Evolutionary conservation across 2,329 filamentous ascomycete species (phyloP), one percentile per base, ranked within the genome.

Genomic region (Ceratocystis variospora): DNA sequence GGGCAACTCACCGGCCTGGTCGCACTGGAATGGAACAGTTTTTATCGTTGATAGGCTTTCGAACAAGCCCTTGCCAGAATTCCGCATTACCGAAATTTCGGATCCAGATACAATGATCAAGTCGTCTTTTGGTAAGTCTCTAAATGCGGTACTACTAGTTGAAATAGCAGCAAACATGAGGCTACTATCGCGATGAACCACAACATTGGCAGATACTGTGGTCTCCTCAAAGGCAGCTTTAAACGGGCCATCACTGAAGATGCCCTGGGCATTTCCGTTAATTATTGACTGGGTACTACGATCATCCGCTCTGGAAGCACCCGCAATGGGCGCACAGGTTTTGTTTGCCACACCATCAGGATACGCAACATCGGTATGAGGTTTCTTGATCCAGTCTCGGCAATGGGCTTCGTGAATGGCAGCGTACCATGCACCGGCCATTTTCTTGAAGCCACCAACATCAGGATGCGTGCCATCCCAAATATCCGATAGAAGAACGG

Each of bases 381-480:
- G 68, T 1, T 41, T 22, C 6, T 68, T 64, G 19, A 72, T 46
- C 65, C 68, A 68, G 37, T 61, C 69, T 2, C 53, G 46, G 7
- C 68, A 68, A 19, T 68, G 59, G 6, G 73, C 73, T 45, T 72
- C 70, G 64, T 70, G 68, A 62, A 76, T 71, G 25, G 72, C 71
- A 0, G 59, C 66, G 64, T 72, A 72, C 75, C 75, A 78, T 6
- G 76, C 68, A 22, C 71, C 70, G 41, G 76, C 77, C 76, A 79
- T 78, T 71, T 77, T 77, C 55, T 70, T 67, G 67, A 78, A 78
- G 3, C 77, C 77, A 0, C 15, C 70, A 41, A 77, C 74, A 22
- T 72, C 71, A 0, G 77, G 77, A 64, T 79, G 77, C 0, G 74
- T 78, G 8, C 70, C 72, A 66, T 79, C 77, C 0, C 70, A 71